phyloP scores from a whole-genome alignment of 805 yeast species.

The Metschnikowia santaceciliae region DNA sequence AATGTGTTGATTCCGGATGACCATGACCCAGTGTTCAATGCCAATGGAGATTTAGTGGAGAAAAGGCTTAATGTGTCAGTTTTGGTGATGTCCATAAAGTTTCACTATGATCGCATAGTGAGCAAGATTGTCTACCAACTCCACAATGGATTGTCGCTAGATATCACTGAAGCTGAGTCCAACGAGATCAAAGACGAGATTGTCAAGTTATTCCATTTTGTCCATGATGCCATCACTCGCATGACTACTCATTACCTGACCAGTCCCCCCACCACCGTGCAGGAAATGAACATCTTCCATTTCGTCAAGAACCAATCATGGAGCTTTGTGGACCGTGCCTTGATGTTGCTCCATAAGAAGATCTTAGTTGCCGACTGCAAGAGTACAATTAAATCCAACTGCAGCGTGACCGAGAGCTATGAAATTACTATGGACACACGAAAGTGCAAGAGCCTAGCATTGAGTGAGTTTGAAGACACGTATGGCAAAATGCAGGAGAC shows the following conservation, averaged over 20 bases:
- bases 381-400: not conserved
- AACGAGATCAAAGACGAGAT: conserved; percentile 46
- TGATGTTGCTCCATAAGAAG: conserved; percentile 41
- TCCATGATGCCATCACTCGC: conserved; percentile 46
- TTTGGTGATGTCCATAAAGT: conserved; percentile 51
- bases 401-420: not conserved
- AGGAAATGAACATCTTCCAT: conserved; percentile 42
- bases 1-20: conserved; percentile 56
- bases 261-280: conserved; percentile 36
- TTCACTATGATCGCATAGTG: conserved; percentile 47
- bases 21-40: conserved; percentile 32
- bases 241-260: conserved; percentile 31
- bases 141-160: conserved; percentile 45
- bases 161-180: conserved; percentile 40
- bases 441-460: conserved; percentile 27
- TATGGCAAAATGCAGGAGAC: conserved; percentile 36
- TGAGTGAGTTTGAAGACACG: conserved; percentile 38
- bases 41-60: conserved; percentile 26
- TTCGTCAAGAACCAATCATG: conserved; percentile 47
- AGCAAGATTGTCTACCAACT: conserved; percentile 51
- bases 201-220: conserved; percentile 45
- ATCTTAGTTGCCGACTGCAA: conserved; percentile 32
- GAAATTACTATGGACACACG: conserved; percentile 6
- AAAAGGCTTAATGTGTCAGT: conserved; percentile 41
- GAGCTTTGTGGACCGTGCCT: conserved; percentile 54